These are phyloP conservation scores for Hondaea fermentalgiana DNA, from an alignment of 108 stramenopile species.

Conservation along the genomic window DNA sequence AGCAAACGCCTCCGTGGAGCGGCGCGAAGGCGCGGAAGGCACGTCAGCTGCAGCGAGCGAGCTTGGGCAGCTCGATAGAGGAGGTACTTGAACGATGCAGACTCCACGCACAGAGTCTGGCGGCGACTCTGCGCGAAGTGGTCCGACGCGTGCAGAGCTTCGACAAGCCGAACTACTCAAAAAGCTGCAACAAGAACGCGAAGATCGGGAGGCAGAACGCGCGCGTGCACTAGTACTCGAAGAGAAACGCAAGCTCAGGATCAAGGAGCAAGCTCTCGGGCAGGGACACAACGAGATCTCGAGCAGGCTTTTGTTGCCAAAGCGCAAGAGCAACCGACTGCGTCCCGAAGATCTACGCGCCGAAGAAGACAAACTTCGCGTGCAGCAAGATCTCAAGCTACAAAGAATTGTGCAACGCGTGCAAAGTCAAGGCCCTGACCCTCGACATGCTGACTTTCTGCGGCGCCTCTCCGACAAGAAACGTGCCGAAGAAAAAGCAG, in stretches of 20 bases:
- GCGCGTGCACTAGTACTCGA: background rate
- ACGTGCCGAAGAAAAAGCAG: background rate
- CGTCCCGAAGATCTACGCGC: background rate
- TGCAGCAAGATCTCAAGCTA: background rate
- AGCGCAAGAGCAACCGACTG: background rate
- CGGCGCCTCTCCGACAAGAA: background rate
- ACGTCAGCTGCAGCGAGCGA: no score
- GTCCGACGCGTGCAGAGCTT: background rate
- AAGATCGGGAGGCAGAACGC: background rate
- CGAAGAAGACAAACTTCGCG: background rate
- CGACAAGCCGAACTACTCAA: background rate
- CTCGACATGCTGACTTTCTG: background rate
- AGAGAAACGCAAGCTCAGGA: background rate
- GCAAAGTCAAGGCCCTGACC: conserved; percentile 3
- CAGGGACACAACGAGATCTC: background rate
- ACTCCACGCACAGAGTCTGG: no score
- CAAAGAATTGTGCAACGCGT: background rate
- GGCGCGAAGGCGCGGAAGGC: no score
- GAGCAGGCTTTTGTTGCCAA: background rate
- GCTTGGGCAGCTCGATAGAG: no score
- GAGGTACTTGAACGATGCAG: no score
- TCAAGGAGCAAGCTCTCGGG: background rate
- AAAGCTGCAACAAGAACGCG: background rate
- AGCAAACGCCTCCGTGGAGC: no score
- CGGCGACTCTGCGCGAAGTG: background rate